Conservation (phyloP, 2,329 filamentous ascomycete species). For the Dactylellina cionopaga region DNA sequence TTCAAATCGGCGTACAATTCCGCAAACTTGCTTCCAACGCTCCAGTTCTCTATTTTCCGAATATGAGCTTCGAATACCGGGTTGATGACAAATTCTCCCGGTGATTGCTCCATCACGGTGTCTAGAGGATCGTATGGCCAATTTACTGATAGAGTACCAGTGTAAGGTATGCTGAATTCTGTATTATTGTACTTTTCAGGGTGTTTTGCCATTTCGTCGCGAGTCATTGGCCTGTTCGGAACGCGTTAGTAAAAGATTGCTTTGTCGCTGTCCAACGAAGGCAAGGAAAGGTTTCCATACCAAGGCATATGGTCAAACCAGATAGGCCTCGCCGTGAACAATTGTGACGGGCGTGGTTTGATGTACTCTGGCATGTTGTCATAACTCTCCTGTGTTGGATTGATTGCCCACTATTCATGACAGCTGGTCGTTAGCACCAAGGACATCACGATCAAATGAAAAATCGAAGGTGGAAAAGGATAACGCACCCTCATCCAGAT, state of each 20-base stretch:
- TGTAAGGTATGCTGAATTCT: conserved; percentile 85
- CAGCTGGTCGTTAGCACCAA: background rate
- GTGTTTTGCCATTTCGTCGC: conserved; percentile 56
- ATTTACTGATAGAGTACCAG: conserved; percentile 77
- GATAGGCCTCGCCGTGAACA: conserved; percentile 74
- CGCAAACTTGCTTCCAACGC: conserved; percentile 75
- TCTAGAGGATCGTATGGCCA: conserved; percentile 84
- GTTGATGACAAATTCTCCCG: conserved; percentile 79
- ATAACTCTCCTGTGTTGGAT: conserved; percentile 81
- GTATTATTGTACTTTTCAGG: conserved; percentile 72
- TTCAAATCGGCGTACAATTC: conserved; percentile 71
- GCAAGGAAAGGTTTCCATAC: conserved; percentile 48
- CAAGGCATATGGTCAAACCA: conserved; percentile 88
- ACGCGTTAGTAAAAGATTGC: conserved; percentile 56
- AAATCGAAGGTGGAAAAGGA: conserved; percentile 53
- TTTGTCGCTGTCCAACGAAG: conserved; percentile 74
- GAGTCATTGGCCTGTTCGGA: conserved; percentile 35
- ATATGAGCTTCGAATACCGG: conserved; percentile 86
- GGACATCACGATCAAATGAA: background rate
- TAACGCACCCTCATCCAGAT: conserved; percentile 70
- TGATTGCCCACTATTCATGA: conserved; percentile 75
- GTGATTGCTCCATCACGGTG: conserved; percentile 69
- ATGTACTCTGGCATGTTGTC: conserved; percentile 79
- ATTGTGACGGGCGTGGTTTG: conserved; percentile 73
- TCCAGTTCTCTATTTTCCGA: conserved; percentile 81